Evolutionary conservation across 2,329 filamentous ascomycete species (phyloP), one percentile per base, ranked within the genome.

Genomic region (Talaromyces sp.): DNA sequence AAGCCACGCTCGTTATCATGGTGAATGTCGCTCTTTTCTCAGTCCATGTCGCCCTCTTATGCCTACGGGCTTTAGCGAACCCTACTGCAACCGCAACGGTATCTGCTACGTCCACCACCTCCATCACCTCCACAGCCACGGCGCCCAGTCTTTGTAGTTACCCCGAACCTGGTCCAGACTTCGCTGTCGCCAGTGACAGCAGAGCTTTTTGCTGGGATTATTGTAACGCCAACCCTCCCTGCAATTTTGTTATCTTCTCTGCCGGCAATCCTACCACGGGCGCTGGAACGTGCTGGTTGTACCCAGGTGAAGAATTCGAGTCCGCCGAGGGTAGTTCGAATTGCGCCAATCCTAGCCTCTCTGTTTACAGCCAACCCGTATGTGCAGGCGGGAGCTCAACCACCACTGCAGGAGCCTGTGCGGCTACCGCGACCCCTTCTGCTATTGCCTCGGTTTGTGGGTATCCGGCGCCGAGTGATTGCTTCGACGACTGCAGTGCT

Each of bases 221-320:
- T 67, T 74, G 72, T 65, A 67, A 70, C 61, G 64, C 63, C 44
- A 48, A 73, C 64, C 67, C 65, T 62, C 72, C 72, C 25, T 74
- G 72, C 66, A 64, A 63, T 66, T 74, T 73, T 64, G 66, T 68
- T 60, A 70, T 73, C 65, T 74, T 72, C 64, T 5, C 18, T 60
- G 63, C 68, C 44, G 70, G 66, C 39, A 65, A 58, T 55, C 40
- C 40, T 44, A 44, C 18, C 18, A 44, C 40, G 18, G 40, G 40
- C n/a, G 21, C 40, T 18, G 40, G 40, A 6, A 44, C 40, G 18
- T 44, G 40, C 18, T 44, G 40, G 40, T 12, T 44, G n/a, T 44
- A 44, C 18, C 40, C 40, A 9, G 40, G 40, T 44, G n/a, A 44
- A 44, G 21, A 44, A n/a, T 44, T 18, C 40, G 8, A 44, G 8